Percentiles rank a stretch among this genome's conserved stretches.
phyloP scores from a whole-genome alignment of 345 rosid species.

The Fremontodendron californicum region DNA sequence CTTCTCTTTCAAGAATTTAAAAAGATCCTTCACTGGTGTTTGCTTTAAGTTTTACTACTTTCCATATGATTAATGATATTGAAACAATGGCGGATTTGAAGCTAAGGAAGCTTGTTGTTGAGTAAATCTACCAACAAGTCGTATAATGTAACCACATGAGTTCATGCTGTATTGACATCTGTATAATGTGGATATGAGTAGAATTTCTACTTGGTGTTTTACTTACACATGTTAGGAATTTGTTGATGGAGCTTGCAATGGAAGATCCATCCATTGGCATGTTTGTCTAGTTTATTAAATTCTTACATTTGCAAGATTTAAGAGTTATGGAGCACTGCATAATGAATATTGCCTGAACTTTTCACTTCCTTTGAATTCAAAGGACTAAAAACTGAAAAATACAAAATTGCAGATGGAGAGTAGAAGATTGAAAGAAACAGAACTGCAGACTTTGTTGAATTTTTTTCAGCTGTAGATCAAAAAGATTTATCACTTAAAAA shows the following conservation, averaged over 20 bases:
- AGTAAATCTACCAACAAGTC: not conserved
- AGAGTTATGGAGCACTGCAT: not conserved
- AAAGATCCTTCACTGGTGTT: too few relatives aligned
- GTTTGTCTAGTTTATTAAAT: not conserved
- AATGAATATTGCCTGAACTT: not conserved
- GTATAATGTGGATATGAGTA: not conserved
- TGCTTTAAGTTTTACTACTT: not conserved
- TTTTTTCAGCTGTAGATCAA: not conserved
- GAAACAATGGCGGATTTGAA: not conserved
- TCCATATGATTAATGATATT: not conserved
- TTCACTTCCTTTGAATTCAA: not conserved
- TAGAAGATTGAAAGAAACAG: not conserved
- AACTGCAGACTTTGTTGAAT: not conserved
- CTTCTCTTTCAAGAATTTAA: not conserved
- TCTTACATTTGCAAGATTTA: not conserved
- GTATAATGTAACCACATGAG: not conserved
- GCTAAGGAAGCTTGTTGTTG: slow-evolving; percentile 1
- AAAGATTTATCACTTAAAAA: not conserved
- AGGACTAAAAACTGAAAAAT: not conserved
- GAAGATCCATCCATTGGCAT: not conserved
- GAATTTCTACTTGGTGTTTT: not conserved
- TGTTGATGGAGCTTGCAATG: not conserved
- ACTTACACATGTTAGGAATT: not conserved
- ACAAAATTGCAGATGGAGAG: not conserved
- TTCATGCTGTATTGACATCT: not conserved